Evolutionary conservation across 352 stramenopile species (phyloP).

Genomic region (Phytophthora podocarpi): DNA sequence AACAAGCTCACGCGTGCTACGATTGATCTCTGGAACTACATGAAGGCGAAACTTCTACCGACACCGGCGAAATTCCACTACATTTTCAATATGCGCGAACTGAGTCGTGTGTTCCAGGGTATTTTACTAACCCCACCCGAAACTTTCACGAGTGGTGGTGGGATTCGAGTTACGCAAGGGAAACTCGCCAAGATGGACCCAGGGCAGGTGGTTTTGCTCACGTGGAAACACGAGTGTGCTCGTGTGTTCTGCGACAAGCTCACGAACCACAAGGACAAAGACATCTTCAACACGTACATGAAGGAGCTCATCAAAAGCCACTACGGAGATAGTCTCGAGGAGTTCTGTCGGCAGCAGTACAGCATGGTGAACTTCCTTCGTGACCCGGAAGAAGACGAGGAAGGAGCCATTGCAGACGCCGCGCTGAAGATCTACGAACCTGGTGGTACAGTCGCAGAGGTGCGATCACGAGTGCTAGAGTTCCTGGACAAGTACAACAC

Average conservation of each 20-base stretch:
- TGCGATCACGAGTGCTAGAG: constrained; percentile 91
- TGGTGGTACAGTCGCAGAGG: constrained; percentile 92
- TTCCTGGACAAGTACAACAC: constrained; percentile 98
- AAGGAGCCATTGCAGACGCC: constrained; percentile 93
- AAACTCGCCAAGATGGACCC: constrained; percentile 91
- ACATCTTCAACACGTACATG: constrained; percentile 93
- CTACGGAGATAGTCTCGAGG: constrained; percentile 90
- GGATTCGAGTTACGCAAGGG: constrained; percentile 80
- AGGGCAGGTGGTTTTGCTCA: constrained; percentile 91
- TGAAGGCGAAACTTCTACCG: constrained; percentile 97
- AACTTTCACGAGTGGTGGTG: constrained; percentile 93
- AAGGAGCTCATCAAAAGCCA: constrained; percentile 90
- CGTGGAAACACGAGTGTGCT: constrained; percentile 99
- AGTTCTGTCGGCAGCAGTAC: constrained; percentile 70
- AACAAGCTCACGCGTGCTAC: constrained; percentile 95
- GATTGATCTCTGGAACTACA: constrained; percentile 97
- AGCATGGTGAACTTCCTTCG: constrained; percentile 98
- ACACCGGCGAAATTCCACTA: constrained; percentile 99
- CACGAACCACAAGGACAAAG: constrained; percentile 97
- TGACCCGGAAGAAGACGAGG: constrained; percentile 97
- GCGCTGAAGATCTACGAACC: constrained; percentile 98
- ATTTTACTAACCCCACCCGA: constrained; percentile 96
- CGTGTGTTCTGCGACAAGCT: constrained; percentile 99
- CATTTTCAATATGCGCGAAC: constrained; percentile 99
- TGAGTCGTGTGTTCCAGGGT: constrained; percentile 97